A percentile compares a stretch with the other conserved stretches of the same genome.
Conservation (phyloP, 2,329 filamentous ascomycete species). For the Conoideocrella luteorostrata region DNA sequence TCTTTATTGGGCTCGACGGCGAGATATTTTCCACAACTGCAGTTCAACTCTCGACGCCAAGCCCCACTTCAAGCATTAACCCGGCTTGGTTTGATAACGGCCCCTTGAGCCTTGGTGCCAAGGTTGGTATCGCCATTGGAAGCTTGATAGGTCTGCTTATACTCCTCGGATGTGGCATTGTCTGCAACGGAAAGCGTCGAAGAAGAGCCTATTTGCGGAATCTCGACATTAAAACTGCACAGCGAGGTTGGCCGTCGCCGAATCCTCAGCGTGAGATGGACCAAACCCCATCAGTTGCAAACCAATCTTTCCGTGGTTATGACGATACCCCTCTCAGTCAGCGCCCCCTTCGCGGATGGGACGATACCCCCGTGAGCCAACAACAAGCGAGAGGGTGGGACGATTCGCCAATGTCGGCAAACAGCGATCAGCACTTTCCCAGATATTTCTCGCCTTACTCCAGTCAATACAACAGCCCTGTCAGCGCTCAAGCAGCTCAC, state of each 20-base stretch:
- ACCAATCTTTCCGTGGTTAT: slow-evolving; percentile 18
- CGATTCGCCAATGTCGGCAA: slow-evolving; percentile 42
- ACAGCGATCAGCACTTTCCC: slow-evolving; percentile 32
- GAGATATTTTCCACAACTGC: slow-evolving; percentile 41
- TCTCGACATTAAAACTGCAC: slow-evolving; percentile 34
- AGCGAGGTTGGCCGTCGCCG: slow-evolving; percentile 35
- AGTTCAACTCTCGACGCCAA: slow-evolving; percentile 46
- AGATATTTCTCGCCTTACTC: slow-evolving; percentile 55
- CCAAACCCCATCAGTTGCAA: slow-evolving; percentile 18
- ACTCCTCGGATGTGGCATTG: slow-evolving; percentile 43
- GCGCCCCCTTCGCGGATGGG: slow-evolving; percentile 45
- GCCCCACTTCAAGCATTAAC: slow-evolving; percentile 32
- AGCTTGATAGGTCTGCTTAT: slow-evolving; percentile 41
- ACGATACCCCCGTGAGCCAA: slow-evolving; percentile 50
- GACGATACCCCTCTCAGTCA: slow-evolving; percentile 50
- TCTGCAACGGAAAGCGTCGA: slow-evolving; percentile 50
- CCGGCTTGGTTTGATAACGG: slow-evolving; percentile 35
- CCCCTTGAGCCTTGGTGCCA: slow-evolving; percentile 45
- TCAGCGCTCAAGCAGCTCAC: slow-evolving; percentile 35
- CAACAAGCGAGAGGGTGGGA: slow-evolving; percentile 46
- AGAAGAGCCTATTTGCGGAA: slow-evolving; percentile 45
- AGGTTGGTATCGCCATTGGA: slow-evolving; percentile 52
- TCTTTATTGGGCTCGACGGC: slow-evolving; percentile 44
- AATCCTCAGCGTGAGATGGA: slow-evolving; percentile 20
- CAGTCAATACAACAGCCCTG: slow-evolving; percentile 53